Conservation (phyloP, 768 basidiomycete species). For the Gloeophyllum trabeum region DNA sequence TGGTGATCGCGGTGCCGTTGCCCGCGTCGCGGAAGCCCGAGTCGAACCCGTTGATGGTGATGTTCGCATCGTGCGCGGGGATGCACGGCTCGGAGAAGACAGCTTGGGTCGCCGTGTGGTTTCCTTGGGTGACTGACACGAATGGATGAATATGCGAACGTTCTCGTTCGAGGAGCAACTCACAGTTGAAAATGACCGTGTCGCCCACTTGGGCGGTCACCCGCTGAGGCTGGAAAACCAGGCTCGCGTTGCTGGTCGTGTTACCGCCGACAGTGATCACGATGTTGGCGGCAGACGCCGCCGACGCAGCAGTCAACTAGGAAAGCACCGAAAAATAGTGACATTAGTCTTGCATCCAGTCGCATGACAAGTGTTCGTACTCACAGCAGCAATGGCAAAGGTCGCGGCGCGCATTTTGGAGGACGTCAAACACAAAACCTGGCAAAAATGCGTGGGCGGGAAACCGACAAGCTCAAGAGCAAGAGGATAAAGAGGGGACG, state of each 20-base stretch:
- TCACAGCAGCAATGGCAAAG: slow-evolving; percentile 10
- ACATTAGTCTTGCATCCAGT: not conserved
- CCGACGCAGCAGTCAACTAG: slow-evolving; percentile 9
- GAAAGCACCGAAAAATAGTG: not conserved
- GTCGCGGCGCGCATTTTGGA: slow-evolving; percentile 12
- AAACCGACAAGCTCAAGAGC: slow-evolving; percentile 7
- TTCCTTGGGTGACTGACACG: slow-evolving; percentile 34
- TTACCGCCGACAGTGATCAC: slow-evolving; percentile 35
- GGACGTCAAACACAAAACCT: slow-evolving; percentile 1
- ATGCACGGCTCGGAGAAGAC: slow-evolving; percentile 43
- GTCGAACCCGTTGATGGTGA: slow-evolving; percentile 46
- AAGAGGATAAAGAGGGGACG: not conserved
- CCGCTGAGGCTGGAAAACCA: slow-evolving; percentile 32
- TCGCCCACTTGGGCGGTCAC: slow-evolving; percentile 36
- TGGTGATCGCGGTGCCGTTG: slow-evolving; percentile 35
- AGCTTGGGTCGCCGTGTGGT: slow-evolving; percentile 46
- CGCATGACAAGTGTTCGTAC: slow-evolving; percentile 3
- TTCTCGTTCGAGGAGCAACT: slow-evolving; percentile 6
- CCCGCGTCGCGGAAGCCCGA: slow-evolving; percentile 37
- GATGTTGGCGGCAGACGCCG: slow-evolving; percentile 24
- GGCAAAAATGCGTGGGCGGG: slow-evolving; percentile 7
- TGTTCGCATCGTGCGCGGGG: slow-evolving; percentile 33
- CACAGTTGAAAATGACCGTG: slow-evolving; percentile 46
- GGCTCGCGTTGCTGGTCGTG: slow-evolving; percentile 28
- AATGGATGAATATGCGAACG: not conserved